phyloP scores from a whole-genome alignment of 1,139 yeast species.

The Sugiyamaella castrensis region DNA sequence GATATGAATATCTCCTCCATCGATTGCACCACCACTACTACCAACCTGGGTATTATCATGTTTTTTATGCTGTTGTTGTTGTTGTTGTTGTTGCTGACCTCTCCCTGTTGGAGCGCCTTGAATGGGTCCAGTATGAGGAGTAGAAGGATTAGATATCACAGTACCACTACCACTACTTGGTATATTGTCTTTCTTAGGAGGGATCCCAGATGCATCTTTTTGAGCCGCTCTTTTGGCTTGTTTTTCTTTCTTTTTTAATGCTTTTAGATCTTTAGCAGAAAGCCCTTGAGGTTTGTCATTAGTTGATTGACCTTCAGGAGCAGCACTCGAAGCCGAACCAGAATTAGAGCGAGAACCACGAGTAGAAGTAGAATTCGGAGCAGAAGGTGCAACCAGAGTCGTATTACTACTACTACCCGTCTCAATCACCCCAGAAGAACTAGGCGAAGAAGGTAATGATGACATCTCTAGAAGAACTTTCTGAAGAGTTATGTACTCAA shows the following conservation, averaged over 20 bases:
- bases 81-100: not conserved
- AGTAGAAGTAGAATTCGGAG: no score
- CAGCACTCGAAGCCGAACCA: no score
- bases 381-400: no score
- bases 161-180: conserved; percentile 1
- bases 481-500: no score
- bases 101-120: conserved; percentile 1
- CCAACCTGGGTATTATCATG: conserved; percentile 2
- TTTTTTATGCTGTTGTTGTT: not conserved
- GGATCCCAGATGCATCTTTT: conserved; percentile 46
- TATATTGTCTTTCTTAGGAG: conserved; percentile 24
- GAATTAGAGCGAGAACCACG: no score
- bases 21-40: conserved; percentile 2
- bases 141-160: not conserved
- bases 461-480: no score
- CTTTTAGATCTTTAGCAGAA: conserved; percentile 81
- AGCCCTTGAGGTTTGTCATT: conserved; percentile 36
- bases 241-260: conserved; percentile 81
- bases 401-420: no score
- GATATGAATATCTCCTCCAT: not conserved
- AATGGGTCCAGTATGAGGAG: conserved; percentile 4
- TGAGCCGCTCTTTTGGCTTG: conserved; percentile 82
- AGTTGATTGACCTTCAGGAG: no score
- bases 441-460: no score
- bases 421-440: no score